These are phyloP conservation scores for Blastocystis sp. DNA, from an alignment of 352 stramenopile species.

Conservation along the genomic window DNA sequence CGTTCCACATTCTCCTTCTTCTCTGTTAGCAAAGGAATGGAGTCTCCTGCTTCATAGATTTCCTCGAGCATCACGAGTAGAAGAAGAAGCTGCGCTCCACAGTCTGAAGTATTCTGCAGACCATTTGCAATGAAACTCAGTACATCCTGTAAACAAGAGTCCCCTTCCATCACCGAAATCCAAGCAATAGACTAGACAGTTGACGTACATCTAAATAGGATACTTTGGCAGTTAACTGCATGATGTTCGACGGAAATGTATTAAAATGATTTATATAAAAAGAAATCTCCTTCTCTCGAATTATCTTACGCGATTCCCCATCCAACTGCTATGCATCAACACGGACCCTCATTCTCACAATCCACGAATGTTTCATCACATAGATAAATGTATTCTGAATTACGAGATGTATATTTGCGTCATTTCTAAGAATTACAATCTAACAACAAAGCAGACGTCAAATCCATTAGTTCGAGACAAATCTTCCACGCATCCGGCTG, in stretches of 20 bases:
- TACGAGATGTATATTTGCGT: constrained; percentile 16
- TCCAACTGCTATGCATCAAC: not conserved
- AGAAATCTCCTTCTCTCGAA: constrained; percentile 51
- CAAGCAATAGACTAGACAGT: constrained; percentile 45
- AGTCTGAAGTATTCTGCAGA: constrained; percentile 15
- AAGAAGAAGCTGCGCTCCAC: not conserved
- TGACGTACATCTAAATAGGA: not conserved
- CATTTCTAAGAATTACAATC: not conserved
- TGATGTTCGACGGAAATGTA: not conserved
- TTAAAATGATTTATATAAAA: constrained; percentile 45
- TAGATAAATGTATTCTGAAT: constrained; percentile 59
- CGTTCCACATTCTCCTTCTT: not conserved
- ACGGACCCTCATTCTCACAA: not conserved
- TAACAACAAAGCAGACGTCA: not conserved
- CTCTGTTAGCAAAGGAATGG: constrained; percentile 52
- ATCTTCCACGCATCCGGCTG: constrained; percentile 27
- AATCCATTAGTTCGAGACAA: constrained; percentile 39
- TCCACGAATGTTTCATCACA: constrained; percentile 37
- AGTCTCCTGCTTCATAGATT: constrained; percentile 22
- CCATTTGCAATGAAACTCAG: constrained; percentile 5
- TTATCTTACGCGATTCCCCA: not conserved
- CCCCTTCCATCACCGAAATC: constrained; percentile 48
- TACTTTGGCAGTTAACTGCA: constrained; percentile 34
- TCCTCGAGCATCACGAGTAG: constrained; percentile 44
- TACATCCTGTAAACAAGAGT: not conserved